These are phyloP conservation scores for Acacia melanoxylon DNA, from an alignment of 306 rosid species.

Conservation along the genomic window DNA sequence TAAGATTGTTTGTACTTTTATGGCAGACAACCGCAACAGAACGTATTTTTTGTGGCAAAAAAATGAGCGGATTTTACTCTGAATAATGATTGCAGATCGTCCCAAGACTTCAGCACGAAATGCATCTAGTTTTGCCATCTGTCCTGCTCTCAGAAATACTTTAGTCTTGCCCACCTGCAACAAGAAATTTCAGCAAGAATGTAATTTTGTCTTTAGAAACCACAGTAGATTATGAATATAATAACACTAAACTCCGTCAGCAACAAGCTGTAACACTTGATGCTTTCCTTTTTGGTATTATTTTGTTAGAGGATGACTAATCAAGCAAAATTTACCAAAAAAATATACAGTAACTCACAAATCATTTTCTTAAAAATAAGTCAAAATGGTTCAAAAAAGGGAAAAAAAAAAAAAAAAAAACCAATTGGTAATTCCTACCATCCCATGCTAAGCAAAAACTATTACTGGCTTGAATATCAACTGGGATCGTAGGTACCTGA, in stretches of 20 bases:
- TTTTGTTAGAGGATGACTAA: not conserved
- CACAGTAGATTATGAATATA: constrained; percentile 10
- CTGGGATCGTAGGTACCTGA: constrained; percentile 55
- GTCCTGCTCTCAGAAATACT: constrained; percentile 97
- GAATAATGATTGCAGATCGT: constrained; percentile 72
- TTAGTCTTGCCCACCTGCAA: constrained; percentile 92
- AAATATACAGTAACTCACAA: not conserved
- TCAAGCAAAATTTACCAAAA: not conserved
- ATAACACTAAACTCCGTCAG: constrained; percentile 9
- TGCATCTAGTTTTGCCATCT: constrained; percentile 97
- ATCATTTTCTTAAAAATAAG: not conserved
- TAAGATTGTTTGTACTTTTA: constrained; percentile 56
- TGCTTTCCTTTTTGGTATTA: constrained; percentile 12
- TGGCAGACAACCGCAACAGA: constrained; percentile 55
- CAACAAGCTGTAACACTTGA: constrained; percentile 11
- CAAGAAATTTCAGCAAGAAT: constrained; percentile 18
- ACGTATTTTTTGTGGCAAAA: constrained; percentile 48
- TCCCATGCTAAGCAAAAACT: not conserved
- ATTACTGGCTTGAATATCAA: not conserved
- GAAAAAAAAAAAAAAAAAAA: too few species aligned
- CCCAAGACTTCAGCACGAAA: constrained; percentile 80
- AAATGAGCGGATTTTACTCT: constrained; percentile 61
- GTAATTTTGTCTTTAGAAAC: not conserved
- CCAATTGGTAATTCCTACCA: not conserved
- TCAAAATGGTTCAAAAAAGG: not conserved